Percentiles rank a stretch among this genome's conserved stretches.
Evolutionary conservation across 805 yeast genomes (phyloP).

Genomic region (Brettanomyces custersianus): DNA sequence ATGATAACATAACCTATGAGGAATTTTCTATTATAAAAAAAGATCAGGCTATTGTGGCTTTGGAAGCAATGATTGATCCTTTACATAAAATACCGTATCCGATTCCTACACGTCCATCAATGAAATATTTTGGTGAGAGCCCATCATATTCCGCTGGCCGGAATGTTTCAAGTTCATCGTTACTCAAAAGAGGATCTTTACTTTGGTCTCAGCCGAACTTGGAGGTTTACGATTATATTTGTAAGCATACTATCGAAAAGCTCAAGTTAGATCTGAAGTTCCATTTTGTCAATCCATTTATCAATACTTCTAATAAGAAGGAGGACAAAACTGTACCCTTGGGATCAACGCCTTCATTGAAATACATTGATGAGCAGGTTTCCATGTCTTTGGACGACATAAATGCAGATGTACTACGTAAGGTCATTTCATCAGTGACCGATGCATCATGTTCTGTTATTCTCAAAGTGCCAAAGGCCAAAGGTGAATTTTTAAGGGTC

Average conservation of each 20-base stretch:
- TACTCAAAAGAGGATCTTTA: conserved; percentile 21
- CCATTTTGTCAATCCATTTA: conserved; percentile 16
- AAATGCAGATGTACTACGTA: conserved; percentile 9
- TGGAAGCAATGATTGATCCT: conserved; percentile 11
- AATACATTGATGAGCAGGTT: conserved; percentile 7
- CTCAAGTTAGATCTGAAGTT: conserved; percentile 15
- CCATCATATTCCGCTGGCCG: conserved; percentile 5
- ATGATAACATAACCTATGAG: conserved; percentile 54
- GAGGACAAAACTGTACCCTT: conserved; percentile 1
- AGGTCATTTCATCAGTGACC: conserved; percentile 11
- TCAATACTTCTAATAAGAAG: conserved; percentile 6
- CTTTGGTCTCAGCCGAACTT: conserved; percentile 20
- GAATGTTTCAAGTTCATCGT: conserved; percentile 1
- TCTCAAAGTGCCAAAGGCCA: conserved; percentile 18
- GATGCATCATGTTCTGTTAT: conserved; percentile 14
- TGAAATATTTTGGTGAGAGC: conserved; percentile 10
- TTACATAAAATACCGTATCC: conserved; percentile 21
- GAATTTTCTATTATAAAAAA: conserved; percentile 39
- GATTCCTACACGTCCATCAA: no score
- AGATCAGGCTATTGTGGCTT: conserved; percentile 16
- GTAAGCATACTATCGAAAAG: conserved; percentile 15
- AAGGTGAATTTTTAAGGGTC: conserved; percentile 17
- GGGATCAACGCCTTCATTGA: neutral
- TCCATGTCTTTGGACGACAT: conserved; percentile 7
- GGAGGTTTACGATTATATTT: conserved; percentile 31